Conservation (phyloP, 176 grass and related monocot genomes). For the Raddia guianensis region DNA sequence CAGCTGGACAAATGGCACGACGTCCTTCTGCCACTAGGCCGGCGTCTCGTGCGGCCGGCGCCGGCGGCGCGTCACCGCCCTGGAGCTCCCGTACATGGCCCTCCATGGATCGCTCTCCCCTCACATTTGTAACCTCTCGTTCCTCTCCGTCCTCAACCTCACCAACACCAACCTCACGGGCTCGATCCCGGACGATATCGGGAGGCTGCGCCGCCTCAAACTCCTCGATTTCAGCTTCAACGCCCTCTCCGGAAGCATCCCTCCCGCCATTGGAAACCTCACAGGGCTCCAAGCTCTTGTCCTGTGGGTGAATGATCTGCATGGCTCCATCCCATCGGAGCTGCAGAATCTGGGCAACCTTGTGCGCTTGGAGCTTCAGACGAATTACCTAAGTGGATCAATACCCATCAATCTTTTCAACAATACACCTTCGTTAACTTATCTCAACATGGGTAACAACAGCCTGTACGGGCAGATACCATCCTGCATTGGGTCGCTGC, state of each 20-base stretch:
- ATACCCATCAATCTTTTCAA: too few species aligned
- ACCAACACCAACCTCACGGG: neutral
- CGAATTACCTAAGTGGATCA: too few species aligned
- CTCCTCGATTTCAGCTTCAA: neutral
- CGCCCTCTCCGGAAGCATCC: neutral
- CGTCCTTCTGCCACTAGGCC: neutral
- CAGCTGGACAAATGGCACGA: neutral
- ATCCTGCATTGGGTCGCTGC: too few species aligned
- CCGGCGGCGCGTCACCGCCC: neutral
- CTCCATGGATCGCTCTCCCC: neutral
- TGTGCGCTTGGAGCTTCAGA: too few species aligned
- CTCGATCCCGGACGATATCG: constrained; percentile 9
- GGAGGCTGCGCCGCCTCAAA: neutral
- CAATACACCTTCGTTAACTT: too few species aligned
- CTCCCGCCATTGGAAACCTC: constrained; percentile 16
- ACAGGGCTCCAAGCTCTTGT: neutral
- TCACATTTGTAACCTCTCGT: constrained; percentile 33
- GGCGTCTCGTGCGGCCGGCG: neutral
- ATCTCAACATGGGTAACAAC: too few species aligned
- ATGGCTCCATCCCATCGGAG: too few species aligned
- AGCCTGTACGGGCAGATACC: too few species aligned
- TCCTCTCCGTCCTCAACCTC: constrained; percentile 25
- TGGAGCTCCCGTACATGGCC: neutral
- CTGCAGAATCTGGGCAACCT: too few species aligned
- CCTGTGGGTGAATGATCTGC: too few species aligned